Conservation (phyloP, 306 rosid species). For the Arachis hypogaea region DNA sequence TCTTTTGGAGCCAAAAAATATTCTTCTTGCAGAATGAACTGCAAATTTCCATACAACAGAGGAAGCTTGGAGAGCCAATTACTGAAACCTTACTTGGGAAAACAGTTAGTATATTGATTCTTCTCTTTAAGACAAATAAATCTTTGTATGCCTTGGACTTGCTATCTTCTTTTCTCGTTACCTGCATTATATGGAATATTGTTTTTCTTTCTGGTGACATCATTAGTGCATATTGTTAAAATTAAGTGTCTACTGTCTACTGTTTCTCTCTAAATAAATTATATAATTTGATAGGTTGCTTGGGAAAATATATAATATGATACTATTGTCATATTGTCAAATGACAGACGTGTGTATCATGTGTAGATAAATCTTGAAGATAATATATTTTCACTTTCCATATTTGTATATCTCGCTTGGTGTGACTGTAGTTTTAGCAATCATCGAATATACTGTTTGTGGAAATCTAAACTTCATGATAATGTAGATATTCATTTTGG, state of each 20-base stretch:
- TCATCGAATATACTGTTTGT: not conserved
- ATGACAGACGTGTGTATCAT: no score
- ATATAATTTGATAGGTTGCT: not conserved
- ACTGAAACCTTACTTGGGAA: constrained; percentile 82
- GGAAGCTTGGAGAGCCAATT: constrained; percentile 74
- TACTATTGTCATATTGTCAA: not conserved
- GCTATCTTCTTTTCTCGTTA: constrained; percentile 14
- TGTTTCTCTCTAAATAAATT: constrained; percentile 14
- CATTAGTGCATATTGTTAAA: constrained; percentile 1
- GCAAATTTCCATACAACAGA: constrained; percentile 66
- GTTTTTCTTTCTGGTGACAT: not conserved
- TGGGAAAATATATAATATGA: constrained; percentile 2
- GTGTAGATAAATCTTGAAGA: not conserved
- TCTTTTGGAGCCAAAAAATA: not conserved
- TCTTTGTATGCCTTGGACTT: not conserved
- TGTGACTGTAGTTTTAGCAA: constrained; percentile 7
- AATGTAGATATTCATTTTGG: constrained; percentile 77
- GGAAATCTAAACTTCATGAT: constrained; percentile 26
- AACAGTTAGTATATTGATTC: constrained; percentile 63
- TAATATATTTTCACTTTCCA: constrained; percentile 2
- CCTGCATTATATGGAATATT: not conserved
- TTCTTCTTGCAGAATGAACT: constrained; percentile 67
- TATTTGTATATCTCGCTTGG: not conserved
- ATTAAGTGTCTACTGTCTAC: not conserved
- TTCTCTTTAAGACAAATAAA: constrained; percentile 4